Base-by-base conservation (phyloP, 495 filamentous ascomycete species). In the Penicillium malachiteum region DNA sequence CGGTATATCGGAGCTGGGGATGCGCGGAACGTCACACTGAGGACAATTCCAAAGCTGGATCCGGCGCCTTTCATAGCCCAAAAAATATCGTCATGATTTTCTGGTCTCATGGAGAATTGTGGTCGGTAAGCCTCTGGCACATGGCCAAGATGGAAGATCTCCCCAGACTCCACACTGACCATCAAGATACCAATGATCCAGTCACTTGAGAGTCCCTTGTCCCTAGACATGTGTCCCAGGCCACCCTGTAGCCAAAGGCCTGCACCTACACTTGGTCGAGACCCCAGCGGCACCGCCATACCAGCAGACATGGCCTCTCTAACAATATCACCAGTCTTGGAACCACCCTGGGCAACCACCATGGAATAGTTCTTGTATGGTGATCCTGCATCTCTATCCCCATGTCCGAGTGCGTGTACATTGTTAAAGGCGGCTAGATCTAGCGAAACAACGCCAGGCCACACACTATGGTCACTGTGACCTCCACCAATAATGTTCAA, bases 211-310 rank as follows among this genome's bases (percentile, higher is more conserved):
- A 87, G 83, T 21, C 84, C 83, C 53, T 85, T 60, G 39, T 76
- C 50, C 54, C 84, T 78, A 48, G 81, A 62, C 47, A 86, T 71
- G 64, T 85, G 81, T 11, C 84, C 84, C 43, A 87, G 84, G 60
- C 84, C 84, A 52, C 84, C 84, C 73, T 87, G 83, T 47, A 87
- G 69, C 82, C 81, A 86, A 39, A 82, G 58, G 21, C 84, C 84
- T 6, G 81, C 78, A 34, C 84, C 84, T 43, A 86, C 83, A 53
- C 83, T 84, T 62, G 83, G 84, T 38, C 83, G 80, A 35, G 80
- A 55, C 7, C 83, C 84, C 39, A 86, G 63, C 4, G 84, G 84
- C 21, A 86, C 80, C 60, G 79, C 81, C 52, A 86, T 3, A 37
- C 78, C 79, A 7, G 52, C 67, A 32, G 54, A 67, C 76, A 81